Base-by-base conservation (phyloP, 768 basidiomycete genomes). In the Lactarius indigo region DNA sequence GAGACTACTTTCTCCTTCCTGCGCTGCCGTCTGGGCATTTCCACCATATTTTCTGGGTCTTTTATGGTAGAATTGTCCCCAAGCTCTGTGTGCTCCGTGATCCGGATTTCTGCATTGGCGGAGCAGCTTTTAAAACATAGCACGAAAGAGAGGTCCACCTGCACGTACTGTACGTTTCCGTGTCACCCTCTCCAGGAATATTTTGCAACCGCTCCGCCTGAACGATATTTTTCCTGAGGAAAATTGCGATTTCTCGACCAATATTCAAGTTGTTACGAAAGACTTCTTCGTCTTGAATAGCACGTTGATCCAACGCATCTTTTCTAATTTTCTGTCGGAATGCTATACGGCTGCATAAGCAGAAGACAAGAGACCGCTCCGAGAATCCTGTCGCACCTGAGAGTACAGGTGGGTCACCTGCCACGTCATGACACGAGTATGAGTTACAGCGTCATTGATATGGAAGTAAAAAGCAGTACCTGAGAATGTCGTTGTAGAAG, bases 1-100 rank as follows among this genome's bases (percentile, higher is more conserved):
- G 30, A 35, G 10, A 26, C 58, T 26, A 17, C 63, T 13, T 30
- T 35, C 59, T 62, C 68, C 57, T 59, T 61, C 74, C 59, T 72
- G 57, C 63, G 66, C 57, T 68, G 68, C 41, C 73, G 79, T 81
- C 72, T 82, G 80, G 82, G 61, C 83, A 83, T 71, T 75, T 81
- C 30, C 84, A 81, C 58, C 57, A 77, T 64, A 15, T 79, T 78
- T n/a, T 76, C 76, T 12, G 88, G 84, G 57, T 77, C 81, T 76
- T 90, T 94, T 71, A 96, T 85, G 2, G 87, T 81, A 1, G 88
- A 85, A 72, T 98, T 97, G 63, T 88, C 86, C 6, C 94, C 96
- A 9, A 96, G 79, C 72, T 97, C 96, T 0, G 93, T 96, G 62
- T 95, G 83, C 52, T 86, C 78, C 3, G 88, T 94, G 55, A 96